Evolutionary conservation across 768 basidiomycete species (phyloP), one percentile per base, ranked within the genome.

Genomic region (Lentinula edodes): DNA sequence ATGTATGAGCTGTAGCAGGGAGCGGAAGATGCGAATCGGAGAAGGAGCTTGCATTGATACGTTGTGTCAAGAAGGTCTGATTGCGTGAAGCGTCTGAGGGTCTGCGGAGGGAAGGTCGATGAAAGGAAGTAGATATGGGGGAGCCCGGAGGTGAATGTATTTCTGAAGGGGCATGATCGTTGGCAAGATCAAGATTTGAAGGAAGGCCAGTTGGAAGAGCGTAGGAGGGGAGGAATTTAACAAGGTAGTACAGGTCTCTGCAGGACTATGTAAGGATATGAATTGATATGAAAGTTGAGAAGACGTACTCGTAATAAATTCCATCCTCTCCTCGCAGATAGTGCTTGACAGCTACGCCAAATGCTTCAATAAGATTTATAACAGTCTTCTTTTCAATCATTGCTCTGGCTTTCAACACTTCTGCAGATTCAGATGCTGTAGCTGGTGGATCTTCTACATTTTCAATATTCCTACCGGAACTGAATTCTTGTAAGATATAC

Each of bases 201-300:
- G 75, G 83, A 58, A 83, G 72, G 36, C 83, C 82, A 1, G 80
- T 68, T 1, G 85, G 84, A 4, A 87, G 71, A 1, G 80, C 78
- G 65, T 87, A 88, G 10, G 83, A 75, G 3, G 89, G 88, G n/a
- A 91, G 79, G 69, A 84, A 88, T 68, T 88, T 90, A 68, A 88
- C 83, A 48, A 86, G 80, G 63, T 87, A 80, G 72, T 87, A 89
- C 15, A 89, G 72, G 69, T 89, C 86, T 65, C 78, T 80, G 57
- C 7, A 23, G 36, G 9, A 28, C n/a, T 36, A n/a, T 28, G 38
- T 54, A 6, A 54, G 38, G 8, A 54, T 39, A 38, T 13, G 6
- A 5, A 20, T 28, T 23, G 38, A 15, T 55, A 62, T 34, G 18
- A 67, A 59, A 66, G 63, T 63, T 81, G 80, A 41, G 9, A 36